Conservation (phyloP, 306 rosid genomes). For the Betula pendula region DNA sequence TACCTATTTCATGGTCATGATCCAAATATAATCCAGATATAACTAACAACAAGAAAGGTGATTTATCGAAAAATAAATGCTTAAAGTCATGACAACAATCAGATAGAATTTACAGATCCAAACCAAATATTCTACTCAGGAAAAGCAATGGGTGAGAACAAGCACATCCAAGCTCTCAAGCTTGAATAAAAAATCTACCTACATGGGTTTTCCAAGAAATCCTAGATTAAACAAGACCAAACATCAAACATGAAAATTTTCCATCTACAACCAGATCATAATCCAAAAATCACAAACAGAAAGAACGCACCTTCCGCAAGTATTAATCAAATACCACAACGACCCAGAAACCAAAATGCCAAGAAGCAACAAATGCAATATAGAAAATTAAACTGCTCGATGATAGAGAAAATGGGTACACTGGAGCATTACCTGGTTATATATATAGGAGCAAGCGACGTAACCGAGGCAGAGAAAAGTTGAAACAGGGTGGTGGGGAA, state of each 20-base stretch:
- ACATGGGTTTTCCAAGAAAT: neutral
- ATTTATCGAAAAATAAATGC: neutral
- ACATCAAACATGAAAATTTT: slow-evolving; percentile 15
- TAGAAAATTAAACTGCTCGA: neutral
- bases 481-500: slow-evolving; percentile 13
- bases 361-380: slow-evolving; percentile 14
- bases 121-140: neutral
- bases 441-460: slow-evolving; percentile 29
- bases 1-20: slow-evolving; percentile 17
- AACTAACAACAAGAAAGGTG: neutral
- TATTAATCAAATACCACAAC: slow-evolving; percentile 11
- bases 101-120: slow-evolving; percentile 34
- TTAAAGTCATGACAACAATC: neutral
- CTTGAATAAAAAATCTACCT: slow-evolving; percentile 11
- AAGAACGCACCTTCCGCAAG: slow-evolving; percentile 9
- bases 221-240: neutral
- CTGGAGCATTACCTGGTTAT: slow-evolving; percentile 19
- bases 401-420: neutral
- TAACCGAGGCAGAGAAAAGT: slow-evolving; percentile 40
- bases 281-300: slow-evolving; percentile 9
- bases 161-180: neutral
- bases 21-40: neutral
- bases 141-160: neutral
- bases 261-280: neutral
- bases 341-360: slow-evolving; percentile 28